Evolutionary conservation across 768 basidiomycete species (phyloP), one percentile per base, ranked within the genome.

Genomic region (Tephrocybe rancida): DNA sequence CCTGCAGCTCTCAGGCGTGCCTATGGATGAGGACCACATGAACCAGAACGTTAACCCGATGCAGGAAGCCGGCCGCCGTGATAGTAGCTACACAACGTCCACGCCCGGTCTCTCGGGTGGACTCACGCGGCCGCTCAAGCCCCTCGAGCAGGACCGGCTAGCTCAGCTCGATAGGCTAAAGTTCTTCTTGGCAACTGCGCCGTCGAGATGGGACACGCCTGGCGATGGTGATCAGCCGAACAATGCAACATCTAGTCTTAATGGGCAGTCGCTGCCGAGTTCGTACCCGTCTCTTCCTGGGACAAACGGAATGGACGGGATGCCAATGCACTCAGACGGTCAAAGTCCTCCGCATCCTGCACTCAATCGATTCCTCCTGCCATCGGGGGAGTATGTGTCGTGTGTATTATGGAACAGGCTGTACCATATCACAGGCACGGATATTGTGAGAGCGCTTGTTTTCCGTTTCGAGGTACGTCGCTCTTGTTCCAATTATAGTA

Each of bases 381-480:
- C 95, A 0, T 85, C 88, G 52, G 86, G 90, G 45, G 95, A 92
- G 68, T 88, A 86, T 63, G 91, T 98, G 37, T 86, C 89, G 5
- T 98, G 95, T 66, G 90, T 97, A 9, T 80, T 92, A 16, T 98
- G 95, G 95, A 85, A 86, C 45, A 88, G 93, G 6, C 79, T 91
- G 27, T 95, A 93, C 65, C 92, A 96, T 65, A 92, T 98, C 71
- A 96, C 95, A 2, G 95, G 95, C 27, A 98, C 95, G 5, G 95
- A 98, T 72, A 97, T 98, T 66, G 95, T 98, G 26, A 82, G 95
- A 58, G 92, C 94, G 3, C 78, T 98, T 47, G 88, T 93, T n/a
- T 96, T 97, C 69, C 83, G 95, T 18, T 95, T 96, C 70, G 90
- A 94, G 72, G 88, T 87, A 54, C 18, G 76, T 72, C 9, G 27